Conservation (phyloP, 2,329 filamentous ascomycete genomes). For the Nakataea oryzae region DNA sequence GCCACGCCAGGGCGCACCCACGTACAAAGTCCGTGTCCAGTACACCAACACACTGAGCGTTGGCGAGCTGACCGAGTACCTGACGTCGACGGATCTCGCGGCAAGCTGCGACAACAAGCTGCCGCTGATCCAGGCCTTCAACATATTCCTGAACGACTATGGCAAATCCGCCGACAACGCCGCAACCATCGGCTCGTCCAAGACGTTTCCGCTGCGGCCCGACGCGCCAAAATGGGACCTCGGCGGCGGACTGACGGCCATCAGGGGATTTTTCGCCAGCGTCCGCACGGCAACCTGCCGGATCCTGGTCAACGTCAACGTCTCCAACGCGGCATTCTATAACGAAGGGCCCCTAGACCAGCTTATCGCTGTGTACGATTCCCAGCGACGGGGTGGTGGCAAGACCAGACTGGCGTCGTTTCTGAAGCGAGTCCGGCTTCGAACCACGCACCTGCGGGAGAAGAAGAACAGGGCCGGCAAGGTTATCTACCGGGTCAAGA, state of each 20-base stretch:
- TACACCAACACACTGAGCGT: constrained; percentile 15
- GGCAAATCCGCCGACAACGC: constrained; percentile 14
- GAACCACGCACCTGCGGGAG: constrained; percentile 24
- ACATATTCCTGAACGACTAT: constrained; percentile 49
- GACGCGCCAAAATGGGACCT: constrained; percentile 10
- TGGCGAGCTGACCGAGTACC: constrained; percentile 13
- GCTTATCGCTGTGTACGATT: constrained; percentile 7
- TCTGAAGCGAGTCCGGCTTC: constrained; percentile 23
- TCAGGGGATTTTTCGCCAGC: constrained; percentile 46
- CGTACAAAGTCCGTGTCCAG: constrained; percentile 13
- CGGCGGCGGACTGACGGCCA: constrained; percentile 16
- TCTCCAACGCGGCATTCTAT: constrained; percentile 33
- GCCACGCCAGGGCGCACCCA: constrained; percentile 7
- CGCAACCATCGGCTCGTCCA: constrained; percentile 17
- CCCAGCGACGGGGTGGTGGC: constrained; percentile 3
- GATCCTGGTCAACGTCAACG: constrained; percentile 43
- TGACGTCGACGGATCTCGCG: constrained; percentile 15
- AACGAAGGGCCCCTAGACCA: constrained; percentile 13
- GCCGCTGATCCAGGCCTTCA: constrained; percentile 56
- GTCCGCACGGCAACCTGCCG: constrained; percentile 41
- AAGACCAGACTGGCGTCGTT: constrained; percentile 20
- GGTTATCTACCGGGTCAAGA: constrained; percentile 24
- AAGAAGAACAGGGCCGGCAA: constrained; percentile 19
- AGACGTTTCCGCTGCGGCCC: constrained; percentile 14
- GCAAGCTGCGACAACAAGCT: constrained; percentile 13